Evolutionary conservation across 352 stramenopile genomes (phyloP), one percentile per base, ranked within the genome.

Genomic region (Phytophthora pseudosyringae): DNA sequence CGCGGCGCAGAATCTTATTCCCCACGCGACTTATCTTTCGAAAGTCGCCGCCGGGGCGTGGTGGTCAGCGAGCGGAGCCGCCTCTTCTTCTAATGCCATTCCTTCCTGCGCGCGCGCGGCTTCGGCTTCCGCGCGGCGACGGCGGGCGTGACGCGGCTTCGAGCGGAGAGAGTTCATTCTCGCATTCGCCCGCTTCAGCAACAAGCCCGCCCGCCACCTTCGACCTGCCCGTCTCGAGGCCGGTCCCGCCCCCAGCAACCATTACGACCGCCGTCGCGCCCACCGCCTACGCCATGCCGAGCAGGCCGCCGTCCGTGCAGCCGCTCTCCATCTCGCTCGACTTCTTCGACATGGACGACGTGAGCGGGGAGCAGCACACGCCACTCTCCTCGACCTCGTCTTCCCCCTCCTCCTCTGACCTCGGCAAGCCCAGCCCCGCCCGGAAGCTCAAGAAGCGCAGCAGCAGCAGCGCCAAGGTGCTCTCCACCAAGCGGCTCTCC

Each of bases 251-350:
- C 21, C 31, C 50, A 64, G 31, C 49, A 63, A 74, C 60, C 48
- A 74, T 71, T 66, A 64, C 59, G 29, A 77, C 69, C 44, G 64
- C 59, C 50, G 46, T 74, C 28, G 64, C 46, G 25, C 9, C 69
- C 49, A 65, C 64, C 47, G 35, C 67, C 44, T 64, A 60, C 40
- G 54, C 64, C 28, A 55, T 69, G 62, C 33, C 67, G 28, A 67
- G 26, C 18, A 71, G 71, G 64, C 55, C 69, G 44, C 55, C 43
- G 21, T 64, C 48, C 15, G 41, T 69, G 45, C 69, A 73, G 3
- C 69, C 61, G 16, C 60, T 78, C 25, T 68, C 70, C 25, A 72
- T 78, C n/a, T 78, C 70, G 52, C 65, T 75, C 53, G 70, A 78
- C 44, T 60, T 74, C 13, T 78, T 78, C 47, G 66, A 78, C 48